These are phyloP conservation scores for Arctostaphylos glauca DNA, from an alignment of 148 eudicot genomes.

Conservation along the genomic window DNA sequence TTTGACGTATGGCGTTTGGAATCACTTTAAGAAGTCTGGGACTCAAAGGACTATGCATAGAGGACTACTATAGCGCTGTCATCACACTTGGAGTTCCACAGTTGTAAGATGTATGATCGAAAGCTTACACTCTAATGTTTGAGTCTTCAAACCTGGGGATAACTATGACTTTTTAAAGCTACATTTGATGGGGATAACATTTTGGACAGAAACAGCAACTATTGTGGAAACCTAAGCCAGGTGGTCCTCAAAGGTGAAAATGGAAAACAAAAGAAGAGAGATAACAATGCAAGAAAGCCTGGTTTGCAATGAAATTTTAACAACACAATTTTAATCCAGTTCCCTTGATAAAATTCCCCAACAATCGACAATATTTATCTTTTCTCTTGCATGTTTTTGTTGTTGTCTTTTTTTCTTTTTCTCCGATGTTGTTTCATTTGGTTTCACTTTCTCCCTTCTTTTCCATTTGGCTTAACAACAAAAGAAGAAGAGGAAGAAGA, in stretches of 20 bases:
- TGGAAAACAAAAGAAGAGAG: too few species aligned
- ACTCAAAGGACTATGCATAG: not conserved
- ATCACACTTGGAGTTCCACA: constrained; percentile 6
- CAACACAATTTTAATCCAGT: not conserved
- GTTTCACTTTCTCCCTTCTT: not conserved
- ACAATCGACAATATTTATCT: not conserved
- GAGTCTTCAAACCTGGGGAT: not conserved
- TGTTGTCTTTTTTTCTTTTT: not conserved
- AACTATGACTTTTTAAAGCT: not conserved
- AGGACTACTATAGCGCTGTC: not conserved
- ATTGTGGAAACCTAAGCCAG: not conserved
- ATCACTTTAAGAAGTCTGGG: not conserved
- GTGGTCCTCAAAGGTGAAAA: not conserved
- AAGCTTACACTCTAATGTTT: not conserved
- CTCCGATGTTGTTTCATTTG: too few species aligned
- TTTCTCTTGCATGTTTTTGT: not conserved
- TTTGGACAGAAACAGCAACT: constrained; percentile 1
- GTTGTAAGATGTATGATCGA: not conserved
- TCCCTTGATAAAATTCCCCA: not conserved
- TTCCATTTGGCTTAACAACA: not conserved
- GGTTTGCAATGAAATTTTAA: not conserved
- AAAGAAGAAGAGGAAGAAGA: not conserved
- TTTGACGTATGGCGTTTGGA: not conserved
- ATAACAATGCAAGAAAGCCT: not conserved
- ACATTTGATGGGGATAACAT: not conserved